Conservation (phyloP, 106 monocot genomes). For the Allium sativum region DNA sequence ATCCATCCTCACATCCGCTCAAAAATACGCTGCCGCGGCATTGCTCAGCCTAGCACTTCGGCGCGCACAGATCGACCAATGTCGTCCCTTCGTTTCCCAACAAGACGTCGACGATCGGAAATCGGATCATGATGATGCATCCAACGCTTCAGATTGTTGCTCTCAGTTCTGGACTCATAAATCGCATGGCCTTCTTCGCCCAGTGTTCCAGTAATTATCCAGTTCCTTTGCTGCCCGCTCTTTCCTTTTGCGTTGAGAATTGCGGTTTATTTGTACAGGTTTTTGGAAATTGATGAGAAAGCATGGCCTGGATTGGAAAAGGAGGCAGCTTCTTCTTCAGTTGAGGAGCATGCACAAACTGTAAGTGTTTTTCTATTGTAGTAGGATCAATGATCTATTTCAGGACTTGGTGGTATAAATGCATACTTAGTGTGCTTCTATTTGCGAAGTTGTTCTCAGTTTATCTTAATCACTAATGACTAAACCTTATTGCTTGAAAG, state of each 20-base stretch:
- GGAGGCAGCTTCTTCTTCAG: conserved; percentile 35
- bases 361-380: conserved; percentile 15
- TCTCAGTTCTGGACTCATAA: conserved; percentile 59
- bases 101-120: conserved; percentile 1
- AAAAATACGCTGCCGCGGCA: conserved; percentile 64
- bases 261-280: conserved; percentile 19
- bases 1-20: conserved; percentile 44
- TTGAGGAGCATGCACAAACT: conserved; percentile 54
- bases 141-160: neutral
- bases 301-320: conserved; percentile 79
- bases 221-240: no score
- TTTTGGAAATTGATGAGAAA: conserved; percentile 58
- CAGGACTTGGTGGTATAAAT: no score
- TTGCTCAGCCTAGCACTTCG: conserved; percentile 73
- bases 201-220: conserved; percentile 48
- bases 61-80: conserved; percentile 81
- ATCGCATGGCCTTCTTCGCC: conserved; percentile 59
- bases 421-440: no score
- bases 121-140: neutral
- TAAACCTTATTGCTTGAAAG: no score
- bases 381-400: no score
- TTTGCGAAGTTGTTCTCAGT: no score
- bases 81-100: conserved; percentile 32
- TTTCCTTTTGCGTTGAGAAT: neutral
- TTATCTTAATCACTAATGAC: no score